phyloP scores from a whole-genome alignment of 2,329 filamentous ascomycete genomes.

The Myriangium duriaei region DNA sequence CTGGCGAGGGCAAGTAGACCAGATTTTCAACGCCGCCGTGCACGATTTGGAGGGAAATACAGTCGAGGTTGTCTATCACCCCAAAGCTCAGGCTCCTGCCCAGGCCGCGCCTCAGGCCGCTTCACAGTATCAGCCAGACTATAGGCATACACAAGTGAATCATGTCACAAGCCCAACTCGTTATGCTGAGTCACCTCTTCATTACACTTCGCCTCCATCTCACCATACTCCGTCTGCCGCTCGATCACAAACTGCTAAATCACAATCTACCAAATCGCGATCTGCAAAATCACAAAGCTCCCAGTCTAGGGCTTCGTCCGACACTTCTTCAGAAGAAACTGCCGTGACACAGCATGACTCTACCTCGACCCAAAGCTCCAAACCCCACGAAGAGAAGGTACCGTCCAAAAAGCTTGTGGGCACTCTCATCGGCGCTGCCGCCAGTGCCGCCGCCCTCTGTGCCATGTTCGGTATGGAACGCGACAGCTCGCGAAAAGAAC shows the following conservation, averaged over 20 bases:
- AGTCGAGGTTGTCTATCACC: conserved; percentile 60
- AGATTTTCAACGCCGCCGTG: conserved; percentile 51
- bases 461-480: conserved; percentile 53
- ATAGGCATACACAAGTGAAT: too few relatives aligned
- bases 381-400: conserved; percentile 4
- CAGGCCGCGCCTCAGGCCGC: conserved; percentile 15
- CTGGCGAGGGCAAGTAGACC: conserved; percentile 38
- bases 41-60: conserved; percentile 74
- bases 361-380: background rate
- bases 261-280: conserved; percentile 1
- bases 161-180: too few relatives aligned
- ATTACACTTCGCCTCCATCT: background rate
- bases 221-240: background rate
- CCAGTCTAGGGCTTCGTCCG: background rate
- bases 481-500: conserved; percentile 33
- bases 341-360: conserved; percentile 19
- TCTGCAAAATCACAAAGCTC: background rate
- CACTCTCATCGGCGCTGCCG: conserved; percentile 65
- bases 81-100: conserved; percentile 13
- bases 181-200: background rate
- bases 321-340: conserved; percentile 15
- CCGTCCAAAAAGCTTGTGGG: conserved; percentile 39
- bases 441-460: conserved; percentile 65
- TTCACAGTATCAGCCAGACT: conserved; percentile 14
- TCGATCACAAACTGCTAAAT: background rate